phyloP scores from a whole-genome alignment of 768 basidiomycete genomes.

The Phylloporus scabripes region DNA sequence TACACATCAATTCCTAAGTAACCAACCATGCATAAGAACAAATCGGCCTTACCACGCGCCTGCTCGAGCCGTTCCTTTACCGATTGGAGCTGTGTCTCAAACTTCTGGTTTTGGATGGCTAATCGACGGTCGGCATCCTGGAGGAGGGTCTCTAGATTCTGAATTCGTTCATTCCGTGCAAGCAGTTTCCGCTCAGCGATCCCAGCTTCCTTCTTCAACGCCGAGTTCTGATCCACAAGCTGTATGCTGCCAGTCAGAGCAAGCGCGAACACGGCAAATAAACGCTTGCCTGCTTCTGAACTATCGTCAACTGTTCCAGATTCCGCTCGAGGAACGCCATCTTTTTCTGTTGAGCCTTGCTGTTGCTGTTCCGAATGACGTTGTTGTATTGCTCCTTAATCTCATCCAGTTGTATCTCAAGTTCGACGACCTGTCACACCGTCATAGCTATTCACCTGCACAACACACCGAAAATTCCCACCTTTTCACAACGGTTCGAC shows the following conservation, averaged over 20 bases:
- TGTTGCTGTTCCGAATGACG: conserved; percentile 96
- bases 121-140: conserved; percentile 92
- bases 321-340: conserved; percentile 98
- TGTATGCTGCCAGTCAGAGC: conserved; percentile 31
- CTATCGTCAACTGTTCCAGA: conserved; percentile 87
- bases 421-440: conserved; percentile 80
- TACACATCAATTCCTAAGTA: conserved; percentile 26
- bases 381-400: conserved; percentile 99
- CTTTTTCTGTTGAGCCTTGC: conserved; percentile 98
- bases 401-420: conserved; percentile 98
- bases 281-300: conserved; percentile 86
- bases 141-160: conserved; percentile 88
- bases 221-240: conserved; percentile 98
- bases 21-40: conserved; percentile 10
- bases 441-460: conserved; percentile 9
- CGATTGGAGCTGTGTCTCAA: conserved; percentile 87
- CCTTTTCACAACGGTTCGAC: conserved; percentile 99
- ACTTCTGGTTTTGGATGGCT: conserved; percentile 91
- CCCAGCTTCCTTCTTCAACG: conserved; percentile 94
- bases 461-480: conserved; percentile 29
- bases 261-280: not conserved
- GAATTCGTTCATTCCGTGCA: conserved; percentile 95
- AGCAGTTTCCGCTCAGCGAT: conserved; percentile 95
- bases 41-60: conserved; percentile 65
- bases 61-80: conserved; percentile 91